Percentiles rank a stretch among this genome's conserved stretches.
These are phyloP conservation scores for Quercus bicolor DNA, from an alignment of 306 rosid species.

Conservation along the genomic window DNA sequence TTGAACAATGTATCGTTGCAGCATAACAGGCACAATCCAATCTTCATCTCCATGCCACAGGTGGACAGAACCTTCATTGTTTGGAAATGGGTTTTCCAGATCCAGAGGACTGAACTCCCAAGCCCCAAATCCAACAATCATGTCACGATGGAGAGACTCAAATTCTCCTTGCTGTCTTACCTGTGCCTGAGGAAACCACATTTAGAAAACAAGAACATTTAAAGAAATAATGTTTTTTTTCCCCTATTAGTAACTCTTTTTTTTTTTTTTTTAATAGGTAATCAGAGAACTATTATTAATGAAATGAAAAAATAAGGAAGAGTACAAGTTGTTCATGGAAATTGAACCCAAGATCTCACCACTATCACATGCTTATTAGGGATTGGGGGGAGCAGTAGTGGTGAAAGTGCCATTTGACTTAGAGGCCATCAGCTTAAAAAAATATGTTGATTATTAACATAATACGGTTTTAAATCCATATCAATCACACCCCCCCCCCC, in stretches of 20 bases:
- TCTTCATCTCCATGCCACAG: conserved; percentile 93
- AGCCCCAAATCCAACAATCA: conserved; percentile 58
- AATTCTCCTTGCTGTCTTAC: conserved; percentile 67
- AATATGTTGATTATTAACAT: not conserved
- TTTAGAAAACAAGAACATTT: not conserved
- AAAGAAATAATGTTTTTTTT: too few relatives aligned
- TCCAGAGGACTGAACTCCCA: conserved; percentile 82
- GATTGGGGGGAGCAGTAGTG: too few relatives aligned
- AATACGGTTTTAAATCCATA: not conserved
- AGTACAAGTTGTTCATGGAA: too few relatives aligned
- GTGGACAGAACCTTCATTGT: conserved; percentile 67
- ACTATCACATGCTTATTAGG: too few relatives aligned
- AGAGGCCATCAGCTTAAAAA: not conserved
- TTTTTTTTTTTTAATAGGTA: too few relatives aligned
- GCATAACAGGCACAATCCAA: conserved; percentile 44
- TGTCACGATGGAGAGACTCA: conserved; percentile 61
- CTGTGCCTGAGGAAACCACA: conserved; percentile 46
- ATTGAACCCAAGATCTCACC: too few relatives aligned
- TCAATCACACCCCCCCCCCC: not conserved
- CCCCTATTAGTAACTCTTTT: too few relatives aligned
- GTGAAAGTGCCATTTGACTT: too few relatives aligned
- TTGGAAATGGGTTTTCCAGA: conserved; percentile 73
- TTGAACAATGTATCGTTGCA: conserved; percentile 57
- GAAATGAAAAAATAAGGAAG: too few relatives aligned
- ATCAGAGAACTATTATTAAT: too few relatives aligned